Evolutionary conservation across 352 stramenopile genomes (phyloP).

Genomic region (Phytopythium kandeliae): DNA sequence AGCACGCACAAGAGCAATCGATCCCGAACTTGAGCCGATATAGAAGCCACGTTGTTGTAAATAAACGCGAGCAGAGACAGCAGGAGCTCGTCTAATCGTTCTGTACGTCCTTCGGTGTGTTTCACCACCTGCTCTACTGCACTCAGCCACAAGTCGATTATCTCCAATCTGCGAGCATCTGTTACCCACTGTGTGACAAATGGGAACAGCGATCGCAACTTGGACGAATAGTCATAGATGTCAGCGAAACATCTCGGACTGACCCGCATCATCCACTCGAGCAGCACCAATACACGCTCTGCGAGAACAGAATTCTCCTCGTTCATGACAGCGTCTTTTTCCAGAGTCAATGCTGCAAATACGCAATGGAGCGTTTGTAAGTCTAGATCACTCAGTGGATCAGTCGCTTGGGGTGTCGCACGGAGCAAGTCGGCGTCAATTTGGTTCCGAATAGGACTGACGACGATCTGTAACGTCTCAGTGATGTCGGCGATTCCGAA

Average conservation of each 20-base stretch:
- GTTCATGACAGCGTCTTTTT: background rate
- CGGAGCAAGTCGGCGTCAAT: background rate
- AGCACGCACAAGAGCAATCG: slow-evolving; percentile 48
- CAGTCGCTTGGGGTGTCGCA: background rate
- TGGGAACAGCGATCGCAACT: slow-evolving; percentile 17
- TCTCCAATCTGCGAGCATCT: background rate
- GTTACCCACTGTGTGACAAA: background rate
- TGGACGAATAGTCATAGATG: slow-evolving; percentile 19
- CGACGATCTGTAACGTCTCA: slow-evolving; percentile 23
- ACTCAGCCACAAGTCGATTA: background rate
- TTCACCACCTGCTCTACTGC: background rate
- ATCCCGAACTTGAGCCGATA: slow-evolving; percentile 29
- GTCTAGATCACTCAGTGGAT: slow-evolving; percentile 14
- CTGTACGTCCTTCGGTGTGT: background rate
- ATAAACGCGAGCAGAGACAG: slow-evolving; percentile 29
- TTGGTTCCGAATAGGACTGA: slow-evolving; percentile 8
- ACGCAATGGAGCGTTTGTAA: slow-evolving; percentile 16
- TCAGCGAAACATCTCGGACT: slow-evolving; percentile 21
- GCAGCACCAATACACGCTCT: slow-evolving; percentile 21
- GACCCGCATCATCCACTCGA: slow-evolving; percentile 24
- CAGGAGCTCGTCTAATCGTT: slow-evolving; percentile 28
- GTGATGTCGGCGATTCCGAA: slow-evolving; percentile 24
- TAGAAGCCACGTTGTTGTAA: slow-evolving; percentile 31
- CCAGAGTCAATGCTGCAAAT: slow-evolving; percentile 13
- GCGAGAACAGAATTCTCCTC: background rate